A percentile compares a stretch with the other conserved stretches of the same genome.
Conservation (phyloP, 768 basidiomycete species). For the Infundibulicybe gibba region DNA sequence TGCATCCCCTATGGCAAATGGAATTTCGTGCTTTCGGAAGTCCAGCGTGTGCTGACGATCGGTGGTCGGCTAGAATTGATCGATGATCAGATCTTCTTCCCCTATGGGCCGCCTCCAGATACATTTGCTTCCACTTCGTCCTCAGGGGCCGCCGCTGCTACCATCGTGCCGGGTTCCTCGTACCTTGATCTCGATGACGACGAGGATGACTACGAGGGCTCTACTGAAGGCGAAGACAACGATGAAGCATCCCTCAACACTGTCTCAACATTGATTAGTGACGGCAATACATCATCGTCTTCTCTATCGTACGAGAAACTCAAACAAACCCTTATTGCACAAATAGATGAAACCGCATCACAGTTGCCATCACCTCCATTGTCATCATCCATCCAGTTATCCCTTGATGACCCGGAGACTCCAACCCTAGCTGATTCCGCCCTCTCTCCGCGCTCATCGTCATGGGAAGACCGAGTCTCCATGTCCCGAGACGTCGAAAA, state of each 20-base stretch:
- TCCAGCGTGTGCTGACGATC: constrained; percentile 53
- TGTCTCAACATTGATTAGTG: constrained; percentile 16
- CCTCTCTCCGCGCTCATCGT: constrained; percentile 12
- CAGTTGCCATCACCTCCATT: not conserved
- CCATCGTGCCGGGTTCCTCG: constrained; percentile 18
- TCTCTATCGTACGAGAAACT: constrained; percentile 2
- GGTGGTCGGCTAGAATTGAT: constrained; percentile 71
- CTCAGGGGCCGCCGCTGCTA: constrained; percentile 16
- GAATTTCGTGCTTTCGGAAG: constrained; percentile 57
- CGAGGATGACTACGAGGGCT: constrained; percentile 16
- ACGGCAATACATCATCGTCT: constrained; percentile 8
- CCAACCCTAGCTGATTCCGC: constrained; percentile 3
- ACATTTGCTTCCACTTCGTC: constrained; percentile 20
- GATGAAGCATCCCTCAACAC: constrained; percentile 21
- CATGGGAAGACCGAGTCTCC: constrained; percentile 37
- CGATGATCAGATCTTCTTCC: constrained; percentile 68
- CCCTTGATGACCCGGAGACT: constrained; percentile 2
- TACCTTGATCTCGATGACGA: constrained; percentile 14
- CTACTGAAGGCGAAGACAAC: constrained; percentile 16
- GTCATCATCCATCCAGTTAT: not conserved
- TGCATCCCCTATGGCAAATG: constrained; percentile 60
- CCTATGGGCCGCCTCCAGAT: constrained; percentile 35
- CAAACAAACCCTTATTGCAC: constrained; percentile 14
- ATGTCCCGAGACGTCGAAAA: constrained; percentile 48
- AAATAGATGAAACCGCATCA: not conserved